Conservation (phyloP, 192 early-diverging fungal genomes). For the Funneliformis mosseae region DNA sequence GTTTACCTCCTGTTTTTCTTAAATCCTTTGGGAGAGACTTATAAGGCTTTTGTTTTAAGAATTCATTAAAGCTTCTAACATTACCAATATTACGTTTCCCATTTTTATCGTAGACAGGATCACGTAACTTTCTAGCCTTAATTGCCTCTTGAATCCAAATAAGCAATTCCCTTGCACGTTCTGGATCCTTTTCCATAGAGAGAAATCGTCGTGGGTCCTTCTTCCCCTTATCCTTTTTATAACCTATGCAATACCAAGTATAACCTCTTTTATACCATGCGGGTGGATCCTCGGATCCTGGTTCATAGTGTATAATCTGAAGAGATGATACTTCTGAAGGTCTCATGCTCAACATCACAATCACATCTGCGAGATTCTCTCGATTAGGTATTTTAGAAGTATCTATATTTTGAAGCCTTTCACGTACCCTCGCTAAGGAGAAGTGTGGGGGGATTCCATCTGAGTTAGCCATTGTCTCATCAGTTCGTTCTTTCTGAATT, state of each 20-base stretch:
- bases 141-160: slow-evolving; percentile 12
- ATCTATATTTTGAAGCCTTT: slow-evolving; percentile 18
- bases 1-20: too few species aligned
- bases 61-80: too few species aligned
- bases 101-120: not conserved
- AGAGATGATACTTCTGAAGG: not conserved
- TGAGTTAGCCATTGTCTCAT: too few species aligned
- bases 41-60: too few species aligned
- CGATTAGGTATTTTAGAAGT: slow-evolving; percentile 1
- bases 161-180: slow-evolving; percentile 3
- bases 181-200: slow-evolving; percentile 10
- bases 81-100: too few species aligned
- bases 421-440: not conserved
- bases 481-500: too few species aligned
- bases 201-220: slow-evolving; percentile 9
- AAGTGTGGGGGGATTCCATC: not conserved
- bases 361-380: slow-evolving; percentile 13
- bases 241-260: too few species aligned
- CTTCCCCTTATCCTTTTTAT: too few species aligned
- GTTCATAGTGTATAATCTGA: slow-evolving; percentile 5
- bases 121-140: too few species aligned
- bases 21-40: too few species aligned
- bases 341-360: slow-evolving; percentile 16
- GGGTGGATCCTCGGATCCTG: too few species aligned
- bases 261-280: too few species aligned